Evolutionary conservation across 2,329 filamentous ascomycete species (phyloP).

Genomic region (Xylariaceae sp.): DNA sequence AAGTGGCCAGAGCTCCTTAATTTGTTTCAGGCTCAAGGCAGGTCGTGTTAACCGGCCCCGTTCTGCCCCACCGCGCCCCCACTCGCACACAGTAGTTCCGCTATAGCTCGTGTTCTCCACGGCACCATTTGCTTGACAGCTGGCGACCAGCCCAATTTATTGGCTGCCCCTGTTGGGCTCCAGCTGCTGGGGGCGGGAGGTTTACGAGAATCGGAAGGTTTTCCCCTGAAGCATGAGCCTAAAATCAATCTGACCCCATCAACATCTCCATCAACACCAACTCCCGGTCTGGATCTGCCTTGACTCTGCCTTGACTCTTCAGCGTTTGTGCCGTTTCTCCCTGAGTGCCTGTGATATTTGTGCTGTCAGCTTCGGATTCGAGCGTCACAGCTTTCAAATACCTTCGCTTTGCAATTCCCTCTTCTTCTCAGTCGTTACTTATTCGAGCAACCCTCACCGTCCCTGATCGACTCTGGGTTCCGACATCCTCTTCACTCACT

Average conservation of each 20-base stretch:
- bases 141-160: slow-evolving; percentile 17
- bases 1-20: not conserved
- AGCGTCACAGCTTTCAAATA: not conserved
- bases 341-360: slow-evolving; percentile 4
- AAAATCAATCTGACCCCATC: slow-evolving; percentile 26
- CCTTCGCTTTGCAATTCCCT: not conserved
- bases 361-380: not conserved
- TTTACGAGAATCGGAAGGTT: slow-evolving; percentile 31
- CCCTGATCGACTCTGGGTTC: slow-evolving; percentile 8
- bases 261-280: slow-evolving; percentile 23
- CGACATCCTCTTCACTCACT: not conserved
- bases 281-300: slow-evolving; percentile 18
- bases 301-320: slow-evolving; percentile 10
- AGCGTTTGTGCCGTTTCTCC: not conserved
- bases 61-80: not conserved
- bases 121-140: slow-evolving; percentile 13
- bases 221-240: slow-evolving; percentile 33
- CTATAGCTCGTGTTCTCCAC: not conserved
- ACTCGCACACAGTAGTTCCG: not conserved
- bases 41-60: not conserved
- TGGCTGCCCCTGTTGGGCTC: slow-evolving; percentile 13
- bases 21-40: not conserved
- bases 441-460: slow-evolving; percentile 15
- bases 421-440: not conserved
- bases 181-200: slow-evolving; percentile 33